phyloP scores from a whole-genome alignment of 495 filamentous ascomycete genomes.

The Annulohypoxylon bovei region DNA sequence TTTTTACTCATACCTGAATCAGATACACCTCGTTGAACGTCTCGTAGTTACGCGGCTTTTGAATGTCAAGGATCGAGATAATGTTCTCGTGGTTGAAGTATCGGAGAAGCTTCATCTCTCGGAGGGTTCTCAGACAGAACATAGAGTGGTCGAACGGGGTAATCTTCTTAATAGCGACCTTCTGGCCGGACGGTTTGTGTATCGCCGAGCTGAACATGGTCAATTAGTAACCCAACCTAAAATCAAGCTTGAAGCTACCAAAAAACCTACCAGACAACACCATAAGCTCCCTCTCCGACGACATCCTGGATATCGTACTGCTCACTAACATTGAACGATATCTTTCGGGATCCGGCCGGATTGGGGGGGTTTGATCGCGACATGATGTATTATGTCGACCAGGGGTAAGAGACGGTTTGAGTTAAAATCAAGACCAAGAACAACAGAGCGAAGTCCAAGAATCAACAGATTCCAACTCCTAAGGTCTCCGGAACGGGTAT shows the following conservation, averaged over 20 bases:
- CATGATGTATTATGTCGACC: slow-evolving; percentile 38
- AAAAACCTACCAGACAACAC: slow-evolving; percentile 90
- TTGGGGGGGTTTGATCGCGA: slow-evolving; percentile 56
- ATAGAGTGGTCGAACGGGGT: slow-evolving; percentile 99
- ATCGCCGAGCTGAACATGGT: slow-evolving; percentile 80
- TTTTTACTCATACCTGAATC: slow-evolving; percentile 76
- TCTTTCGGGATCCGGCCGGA: slow-evolving; percentile 82
- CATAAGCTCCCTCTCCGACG: slow-evolving; percentile 98
- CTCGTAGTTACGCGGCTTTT: slow-evolving; percentile 95
- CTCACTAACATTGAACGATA: slow-evolving; percentile 99
- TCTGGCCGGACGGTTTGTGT: slow-evolving; percentile 98
- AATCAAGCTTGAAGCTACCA: too few species aligned
- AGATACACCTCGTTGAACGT: slow-evolving; percentile 98
- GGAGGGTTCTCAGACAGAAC: slow-evolving; percentile 96
- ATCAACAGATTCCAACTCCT: slow-evolving; percentile 21
- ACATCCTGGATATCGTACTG: slow-evolving; percentile 99
- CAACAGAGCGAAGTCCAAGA: not conserved
- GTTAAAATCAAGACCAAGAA: slow-evolving; percentile 7
- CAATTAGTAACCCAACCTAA: slow-evolving; percentile 26
- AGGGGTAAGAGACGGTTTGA: not conserved
- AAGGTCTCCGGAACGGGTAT: slow-evolving; percentile 25
- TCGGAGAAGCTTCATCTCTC: slow-evolving; percentile 98
- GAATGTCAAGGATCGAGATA: slow-evolving; percentile 98
- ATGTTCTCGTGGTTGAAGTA: slow-evolving; percentile 99
- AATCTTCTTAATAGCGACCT: slow-evolving; percentile 99